Conservation (phyloP, 352 stramenopile genomes). For the Pythium sp. region DNA sequence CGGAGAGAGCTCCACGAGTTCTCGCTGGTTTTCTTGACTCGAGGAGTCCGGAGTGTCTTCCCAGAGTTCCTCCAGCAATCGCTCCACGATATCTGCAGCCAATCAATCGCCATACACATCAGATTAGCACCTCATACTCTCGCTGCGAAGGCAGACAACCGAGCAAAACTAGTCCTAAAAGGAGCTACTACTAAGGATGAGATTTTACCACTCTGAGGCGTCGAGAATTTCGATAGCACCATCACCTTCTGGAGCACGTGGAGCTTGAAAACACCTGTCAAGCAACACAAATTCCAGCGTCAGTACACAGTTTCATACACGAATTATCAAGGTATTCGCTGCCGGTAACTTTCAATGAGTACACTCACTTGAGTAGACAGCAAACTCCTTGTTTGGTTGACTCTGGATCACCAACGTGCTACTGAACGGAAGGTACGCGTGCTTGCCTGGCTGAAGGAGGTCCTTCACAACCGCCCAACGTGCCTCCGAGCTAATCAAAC, state of each 20-base stretch:
- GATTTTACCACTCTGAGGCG: slow-evolving; percentile 15
- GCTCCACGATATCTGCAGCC: slow-evolving; percentile 30
- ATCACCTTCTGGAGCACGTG: slow-evolving; percentile 31
- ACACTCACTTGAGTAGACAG: slow-evolving; percentile 5
- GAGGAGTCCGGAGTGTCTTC: slow-evolving; percentile 4
- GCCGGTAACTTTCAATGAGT: background rate
- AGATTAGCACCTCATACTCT: background rate
- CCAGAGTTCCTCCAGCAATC: slow-evolving; percentile 35
- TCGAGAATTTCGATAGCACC: slow-evolving; percentile 29
- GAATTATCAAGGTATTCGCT: background rate
- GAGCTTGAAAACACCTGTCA: slow-evolving; percentile 29
- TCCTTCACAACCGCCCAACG: slow-evolving; percentile 48
- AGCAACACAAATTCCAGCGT: background rate
- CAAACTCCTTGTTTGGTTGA: slow-evolving; percentile 15
- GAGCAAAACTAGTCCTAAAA: background rate
- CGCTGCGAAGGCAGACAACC: background rate
- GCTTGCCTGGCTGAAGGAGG: slow-evolving; percentile 35
- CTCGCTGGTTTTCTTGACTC: slow-evolving; percentile 7
- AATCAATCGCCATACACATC: background rate
- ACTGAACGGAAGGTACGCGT: slow-evolving; percentile 39
- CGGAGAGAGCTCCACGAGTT: slow-evolving; percentile 31
- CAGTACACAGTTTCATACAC: background rate
- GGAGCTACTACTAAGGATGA: background rate
- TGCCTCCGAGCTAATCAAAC: slow-evolving; percentile 23
- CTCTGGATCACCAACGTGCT: background rate